Percentiles rank a stretch among this genome's conserved stretches.
phyloP scores from a whole-genome alignment of 441 rosid genomes.

The Arabidopsis hybrid region DNA sequence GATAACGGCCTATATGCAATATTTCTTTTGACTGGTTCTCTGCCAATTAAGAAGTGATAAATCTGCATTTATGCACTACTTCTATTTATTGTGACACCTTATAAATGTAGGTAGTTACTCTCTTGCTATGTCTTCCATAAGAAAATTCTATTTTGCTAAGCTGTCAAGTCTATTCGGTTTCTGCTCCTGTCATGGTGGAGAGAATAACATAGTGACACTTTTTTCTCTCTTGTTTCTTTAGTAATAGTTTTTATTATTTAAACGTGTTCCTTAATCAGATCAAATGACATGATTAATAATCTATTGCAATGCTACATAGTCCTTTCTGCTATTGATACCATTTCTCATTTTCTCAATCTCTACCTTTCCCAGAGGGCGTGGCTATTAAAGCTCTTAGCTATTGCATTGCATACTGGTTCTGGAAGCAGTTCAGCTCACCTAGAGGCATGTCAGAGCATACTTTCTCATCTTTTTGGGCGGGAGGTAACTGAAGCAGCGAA shows the following conservation, averaged over 20 bases:
- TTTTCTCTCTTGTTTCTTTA: not conserved
- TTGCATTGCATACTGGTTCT: constrained; percentile 86
- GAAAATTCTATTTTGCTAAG: constrained; percentile 15
- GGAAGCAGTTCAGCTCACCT: constrained; percentile 63
- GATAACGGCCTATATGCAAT: not conserved
- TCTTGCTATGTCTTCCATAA: constrained; percentile 1
- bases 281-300: constrained; percentile 11
- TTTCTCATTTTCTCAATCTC: constrained; percentile 33
- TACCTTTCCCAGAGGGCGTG: constrained; percentile 82
- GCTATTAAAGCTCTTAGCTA: constrained; percentile 90
- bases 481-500: constrained; percentile 55
- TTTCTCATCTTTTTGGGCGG: constrained; percentile 85
- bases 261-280: constrained; percentile 18
- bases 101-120: constrained; percentile 3
- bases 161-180: constrained; percentile 18
- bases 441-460: constrained; percentile 80
- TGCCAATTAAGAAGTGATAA: constrained; percentile 1
- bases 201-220: not conserved
- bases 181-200: not conserved
- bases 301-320: constrained; percentile 2
- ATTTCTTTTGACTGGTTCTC: constrained; percentile 16
- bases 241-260: constrained; percentile 1
- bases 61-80: constrained; percentile 2
- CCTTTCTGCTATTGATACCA: constrained; percentile 6
- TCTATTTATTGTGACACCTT: constrained; percentile 1